phyloP scores from a whole-genome alignment of 352 stramenopile genomes.

The Phytophthora europaea region DNA sequence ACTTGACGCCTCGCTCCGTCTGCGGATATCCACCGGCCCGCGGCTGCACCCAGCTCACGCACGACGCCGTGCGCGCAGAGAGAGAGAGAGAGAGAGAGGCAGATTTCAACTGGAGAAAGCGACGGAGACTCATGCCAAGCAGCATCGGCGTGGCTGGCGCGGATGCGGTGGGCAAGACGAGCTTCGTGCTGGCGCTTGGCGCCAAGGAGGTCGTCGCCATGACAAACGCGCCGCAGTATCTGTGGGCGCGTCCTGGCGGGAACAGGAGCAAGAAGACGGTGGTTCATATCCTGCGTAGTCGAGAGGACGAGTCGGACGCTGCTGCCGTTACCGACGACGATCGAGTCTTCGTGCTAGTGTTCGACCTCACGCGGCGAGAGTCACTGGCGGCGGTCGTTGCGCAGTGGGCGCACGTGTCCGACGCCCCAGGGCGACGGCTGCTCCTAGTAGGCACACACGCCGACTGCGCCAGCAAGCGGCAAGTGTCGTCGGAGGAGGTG shows the following conservation, averaged over 20 bases:
- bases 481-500: conserved; percentile 51
- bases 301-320: conserved; percentile 15
- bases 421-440: conserved; percentile 29
- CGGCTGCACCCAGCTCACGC: conserved; percentile 21
- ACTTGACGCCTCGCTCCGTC: conserved; percentile 13
- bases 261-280: conserved; percentile 21
- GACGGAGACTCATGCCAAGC: conserved; percentile 26
- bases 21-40: conserved; percentile 18
- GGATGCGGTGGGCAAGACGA: conserved; percentile 56
- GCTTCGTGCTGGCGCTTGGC: conserved; percentile 62
- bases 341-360: conserved; percentile 60
- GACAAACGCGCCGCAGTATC: conserved; percentile 18
- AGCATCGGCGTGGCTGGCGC: conserved; percentile 55
- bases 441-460: conserved; percentile 69
- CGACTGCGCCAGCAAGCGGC: conserved; percentile 47
- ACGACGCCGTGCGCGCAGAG: conserved; percentile 10
- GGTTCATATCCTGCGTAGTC: conserved; percentile 30
- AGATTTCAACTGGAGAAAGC: conserved; percentile 15
- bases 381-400: conserved; percentile 52
- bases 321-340: conserved; percentile 18
- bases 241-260: conserved; percentile 28
- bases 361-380: conserved; percentile 54
- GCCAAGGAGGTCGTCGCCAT: conserved; percentile 21
- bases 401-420: conserved; percentile 51
- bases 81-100: background rate